Base-by-base conservation (phyloP, 2,329 filamentous ascomycete species). In the Whalleya microplaca region DNA sequence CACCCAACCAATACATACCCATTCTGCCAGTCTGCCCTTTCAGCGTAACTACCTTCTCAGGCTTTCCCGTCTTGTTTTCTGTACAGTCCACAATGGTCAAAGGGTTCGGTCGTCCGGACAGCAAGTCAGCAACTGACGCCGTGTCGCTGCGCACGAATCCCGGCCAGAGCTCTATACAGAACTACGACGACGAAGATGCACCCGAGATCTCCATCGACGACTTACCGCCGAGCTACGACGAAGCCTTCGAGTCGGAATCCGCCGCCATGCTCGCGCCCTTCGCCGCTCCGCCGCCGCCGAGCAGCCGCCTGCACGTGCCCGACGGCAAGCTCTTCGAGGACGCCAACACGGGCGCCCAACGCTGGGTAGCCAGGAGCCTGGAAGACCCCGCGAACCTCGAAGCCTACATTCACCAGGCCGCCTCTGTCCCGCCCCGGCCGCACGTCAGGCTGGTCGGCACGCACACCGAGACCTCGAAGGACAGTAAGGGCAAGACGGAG, bases 391-490 rank as follows among this genome's bases (percentile, higher is more conserved):
- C 74, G 2, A 61, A 66, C 2, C 75, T 86, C 19, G 73, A 80
- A 55, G 55, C 67, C 12, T 76, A 82, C 59, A 71, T 86, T 58
- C 64, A 64, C 1, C 63, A 69, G 6, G 78, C 82, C 45, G 75
- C 81, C 21, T 65, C 64, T 23, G 67, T 75, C 9, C 84, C 84
- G 3, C 84, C 84, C 0, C 77, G 82, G n/a, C 79, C 80, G 0
- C 78, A 74, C 49, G 75, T 86, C 8, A 76, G 75, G 46, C 70
- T 88, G 42, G 72, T 75, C 29, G 85, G 85, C 50, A 78, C 78
- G 3, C 85, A 87, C 69, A 72, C 64, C 12, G 74, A 82, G 67
- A 77, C 72, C 3, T 71, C 71, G 7, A 63, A 55, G 41, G 73
- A 77, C 50, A 73, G 74, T 57, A 71, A 77, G 54, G 74, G 78